Base-by-base conservation (phyloP, 257 asterid species). In the Solanum raphanifolium region DNA sequence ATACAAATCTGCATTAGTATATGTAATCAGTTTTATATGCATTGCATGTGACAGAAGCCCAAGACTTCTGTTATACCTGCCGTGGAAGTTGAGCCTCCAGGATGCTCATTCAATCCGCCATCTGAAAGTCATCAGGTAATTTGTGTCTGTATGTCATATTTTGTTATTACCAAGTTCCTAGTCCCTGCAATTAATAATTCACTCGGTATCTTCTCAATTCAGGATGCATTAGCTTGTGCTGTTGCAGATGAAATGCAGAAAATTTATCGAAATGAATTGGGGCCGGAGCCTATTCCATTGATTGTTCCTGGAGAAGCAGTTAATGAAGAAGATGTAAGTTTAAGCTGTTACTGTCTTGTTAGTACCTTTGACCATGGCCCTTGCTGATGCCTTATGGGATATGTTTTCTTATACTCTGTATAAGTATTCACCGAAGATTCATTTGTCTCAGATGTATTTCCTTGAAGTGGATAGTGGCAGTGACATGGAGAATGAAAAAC, bases 241-340 rank as follows among this genome's bases (percentile, higher is more conserved):
- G 98, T 97, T 89, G 99, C 98, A 55, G 98, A 97, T 90, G 99
- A 96, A 91, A 95, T 97, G 99, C 96, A 94, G 91, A 95, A 97
- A 89, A 87, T 95, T 83, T 95, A 94, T 90, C 88, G 87, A 88
- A 86, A 91, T 68, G 99, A 95, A 89, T 86, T 94, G 92, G 99
- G 96, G 83, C 99, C 99, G 38, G 93, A 92, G 89, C 99, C 99
- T 34, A 82, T 97, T 87, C 99, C 99, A 79, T 89, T 90, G 82
- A 88, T 91, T 88, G 97, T 93, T 90, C 92, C 94, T 87, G 96
- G 97, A 86, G 98, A 94, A 87, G 93, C 21, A 73, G 87, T 96
- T 85, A 93, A 94, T 89, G 99, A 95, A 90, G 99, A 97, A 88
- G 92, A 93, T 31, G 99, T 93, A 84, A 88, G 96, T 89, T 83